Percentiles rank a stretch among this genome's conserved stretches.
Evolutionary conservation across 1,139 yeast species (phyloP).

Genomic region (Yamadazyma triangularis): DNA sequence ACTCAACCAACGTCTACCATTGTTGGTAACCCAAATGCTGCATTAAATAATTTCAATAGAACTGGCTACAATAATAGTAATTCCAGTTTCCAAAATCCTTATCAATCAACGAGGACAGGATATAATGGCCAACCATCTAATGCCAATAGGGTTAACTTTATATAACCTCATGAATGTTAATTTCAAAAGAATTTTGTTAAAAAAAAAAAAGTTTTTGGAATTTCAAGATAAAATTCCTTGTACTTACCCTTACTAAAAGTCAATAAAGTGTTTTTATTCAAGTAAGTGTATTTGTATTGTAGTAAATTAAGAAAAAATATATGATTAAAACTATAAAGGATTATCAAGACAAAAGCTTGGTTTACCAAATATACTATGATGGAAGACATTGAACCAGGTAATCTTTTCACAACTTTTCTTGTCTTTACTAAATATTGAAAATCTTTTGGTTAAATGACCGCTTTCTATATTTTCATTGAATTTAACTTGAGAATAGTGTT

Average conservation of each 20-base stretch:
- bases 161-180: constrained; percentile 6
- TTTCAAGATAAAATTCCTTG: background rate
- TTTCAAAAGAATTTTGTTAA: background rate
- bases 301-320: too few relatives aligned
- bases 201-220: too few relatives aligned
- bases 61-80: constrained; percentile 11
- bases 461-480: constrained; percentile 2
- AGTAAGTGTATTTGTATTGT: too few relatives aligned
- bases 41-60: constrained; percentile 20
- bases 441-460: constrained; percentile 7
- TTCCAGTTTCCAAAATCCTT: constrained; percentile 14
- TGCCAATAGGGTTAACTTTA: constrained; percentile 17
- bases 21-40: constrained; percentile 39
- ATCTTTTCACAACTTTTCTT: constrained; percentile 35
- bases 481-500: constrained; percentile 21
- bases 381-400: constrained; percentile 48
- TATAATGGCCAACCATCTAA: constrained; percentile 8
- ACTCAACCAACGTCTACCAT: constrained; percentile 44
- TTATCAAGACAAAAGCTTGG: constrained; percentile 34
- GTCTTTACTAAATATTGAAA: constrained; percentile 16
- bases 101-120: constrained; percentile 11
- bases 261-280: too few relatives aligned
- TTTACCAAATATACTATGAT: constrained; percentile 45
- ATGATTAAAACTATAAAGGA: too few relatives aligned
- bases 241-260: background rate